phyloP scores from a whole-genome alignment of 129 eudicot species.

The Tanacetum coccineum region DNA sequence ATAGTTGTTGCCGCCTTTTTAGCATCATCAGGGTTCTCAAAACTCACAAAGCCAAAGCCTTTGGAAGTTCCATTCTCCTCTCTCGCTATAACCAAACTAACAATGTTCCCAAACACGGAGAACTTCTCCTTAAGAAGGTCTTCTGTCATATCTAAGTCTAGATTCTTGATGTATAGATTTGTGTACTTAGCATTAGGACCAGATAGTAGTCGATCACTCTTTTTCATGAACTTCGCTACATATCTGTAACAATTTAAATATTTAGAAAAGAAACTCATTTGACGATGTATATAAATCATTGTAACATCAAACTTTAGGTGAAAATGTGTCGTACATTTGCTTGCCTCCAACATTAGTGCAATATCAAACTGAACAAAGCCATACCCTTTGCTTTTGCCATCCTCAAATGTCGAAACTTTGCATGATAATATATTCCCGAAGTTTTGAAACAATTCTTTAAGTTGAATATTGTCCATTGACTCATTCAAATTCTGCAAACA shows the following conservation, averaged over 20 bases:
- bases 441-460: constrained; percentile 64
- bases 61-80: constrained; percentile 67
- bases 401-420: constrained; percentile 69
- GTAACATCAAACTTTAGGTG: neutral
- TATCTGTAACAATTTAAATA: constrained; percentile 34
- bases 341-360: constrained; percentile 59
- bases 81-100: constrained; percentile 58
- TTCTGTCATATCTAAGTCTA: constrained; percentile 56
- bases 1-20: constrained; percentile 57
- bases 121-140: constrained; percentile 57
- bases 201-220: constrained; percentile 55
- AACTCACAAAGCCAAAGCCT: constrained; percentile 95
- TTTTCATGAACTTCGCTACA: constrained; percentile 68
- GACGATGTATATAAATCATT: neutral
- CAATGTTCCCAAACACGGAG: constrained; percentile 65
- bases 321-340: constrained; percentile 50
- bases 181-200: constrained; percentile 51
- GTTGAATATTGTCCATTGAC: constrained; percentile 52
- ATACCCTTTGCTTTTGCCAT: constrained; percentile 77
- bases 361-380: constrained; percentile 87
- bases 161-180: constrained; percentile 78
- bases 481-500: constrained; percentile 69
- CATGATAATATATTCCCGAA: constrained; percentile 79
- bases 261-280: neutral
- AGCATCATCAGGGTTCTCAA: constrained; percentile 72